Conservation (phyloP, 2,329 filamentous ascomycete species). For the Fusarium chuoi region DNA sequence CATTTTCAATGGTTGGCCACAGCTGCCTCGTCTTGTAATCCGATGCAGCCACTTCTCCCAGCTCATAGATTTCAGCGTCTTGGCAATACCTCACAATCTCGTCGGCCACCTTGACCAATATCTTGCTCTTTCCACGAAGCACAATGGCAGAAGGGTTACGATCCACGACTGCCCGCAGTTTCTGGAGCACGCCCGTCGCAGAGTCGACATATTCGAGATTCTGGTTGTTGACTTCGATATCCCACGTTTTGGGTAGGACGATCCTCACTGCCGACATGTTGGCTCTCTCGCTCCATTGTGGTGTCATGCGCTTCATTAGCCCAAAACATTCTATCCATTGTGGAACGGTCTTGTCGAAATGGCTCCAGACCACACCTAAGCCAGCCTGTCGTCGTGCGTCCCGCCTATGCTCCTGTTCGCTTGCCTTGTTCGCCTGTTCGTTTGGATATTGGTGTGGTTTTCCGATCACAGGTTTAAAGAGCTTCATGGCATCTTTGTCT, state of each 20-base stretch:
- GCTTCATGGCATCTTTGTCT: conserved; percentile 34
- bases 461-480: conserved; percentile 44
- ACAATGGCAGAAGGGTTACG: conserved; percentile 48
- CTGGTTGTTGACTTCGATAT: conserved; percentile 49
- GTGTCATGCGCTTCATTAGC: conserved; percentile 52
- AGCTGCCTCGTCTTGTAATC: conserved; percentile 51
- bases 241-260: conserved; percentile 49
- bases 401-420: conserved; percentile 27
- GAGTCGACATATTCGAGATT: conserved; percentile 50
- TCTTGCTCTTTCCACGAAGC: conserved; percentile 46
- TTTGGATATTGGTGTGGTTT: conserved; percentile 45
- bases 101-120: conserved; percentile 49
- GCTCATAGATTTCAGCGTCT: conserved; percentile 49
- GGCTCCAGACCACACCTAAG: conserved; percentile 48
- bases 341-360: conserved; percentile 43
- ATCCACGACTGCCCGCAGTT: conserved; percentile 49
- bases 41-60: conserved; percentile 50
- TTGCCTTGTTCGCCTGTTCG: conserved; percentile 36
- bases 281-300: conserved; percentile 44
- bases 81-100: conserved; percentile 47
- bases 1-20: conserved; percentile 49
- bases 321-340: conserved; percentile 55
- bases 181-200: conserved; percentile 47
- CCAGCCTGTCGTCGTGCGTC: conserved; percentile 51
- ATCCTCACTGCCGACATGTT: conserved; percentile 52